phyloP scores from a whole-genome alignment of 106 monocot species.

The Apostasia ramifera region DNA sequence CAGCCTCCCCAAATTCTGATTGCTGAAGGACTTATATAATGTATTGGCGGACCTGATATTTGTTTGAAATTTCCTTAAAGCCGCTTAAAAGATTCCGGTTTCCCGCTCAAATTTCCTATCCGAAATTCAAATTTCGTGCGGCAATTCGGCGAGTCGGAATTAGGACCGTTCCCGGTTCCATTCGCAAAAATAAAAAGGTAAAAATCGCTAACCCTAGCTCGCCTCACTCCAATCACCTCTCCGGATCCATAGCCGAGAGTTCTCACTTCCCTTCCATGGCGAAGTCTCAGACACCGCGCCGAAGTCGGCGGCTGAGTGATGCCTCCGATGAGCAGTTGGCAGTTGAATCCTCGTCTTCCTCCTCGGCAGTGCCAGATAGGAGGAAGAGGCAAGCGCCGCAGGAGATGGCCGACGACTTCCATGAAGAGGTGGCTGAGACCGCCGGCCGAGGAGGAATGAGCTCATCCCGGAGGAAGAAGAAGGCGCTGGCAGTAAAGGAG shows the following conservation, averaged over 20 bases:
- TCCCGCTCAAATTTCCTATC: constrained; percentile 2
- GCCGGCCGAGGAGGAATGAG: neutral
- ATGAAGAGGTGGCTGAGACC: neutral
- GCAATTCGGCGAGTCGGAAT: no score
- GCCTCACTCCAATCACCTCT: neutral
- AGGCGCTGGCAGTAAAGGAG: neutral
- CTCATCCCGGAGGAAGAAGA: constrained; percentile 2
- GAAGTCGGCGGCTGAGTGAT: neutral
- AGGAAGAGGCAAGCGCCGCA: neutral
- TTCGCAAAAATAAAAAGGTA: neutral
- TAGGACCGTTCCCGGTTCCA: neutral
- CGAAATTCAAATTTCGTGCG: constrained; percentile 1
- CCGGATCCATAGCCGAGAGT: neutral
- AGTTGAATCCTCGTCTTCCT: neutral
- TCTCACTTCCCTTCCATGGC: neutral
- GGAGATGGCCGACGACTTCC: neutral
- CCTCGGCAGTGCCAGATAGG: neutral
- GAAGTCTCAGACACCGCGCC: neutral
- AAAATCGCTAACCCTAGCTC: neutral
- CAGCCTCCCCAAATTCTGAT: no score
- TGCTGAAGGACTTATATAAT: no score
- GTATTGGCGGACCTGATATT: no score
- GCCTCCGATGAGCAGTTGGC: neutral
- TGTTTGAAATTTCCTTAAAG: no score
- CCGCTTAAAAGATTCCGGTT: neutral